Base-by-base conservation (phyloP, 345 rosid genomes). In the Sapria himalayana region DNA sequence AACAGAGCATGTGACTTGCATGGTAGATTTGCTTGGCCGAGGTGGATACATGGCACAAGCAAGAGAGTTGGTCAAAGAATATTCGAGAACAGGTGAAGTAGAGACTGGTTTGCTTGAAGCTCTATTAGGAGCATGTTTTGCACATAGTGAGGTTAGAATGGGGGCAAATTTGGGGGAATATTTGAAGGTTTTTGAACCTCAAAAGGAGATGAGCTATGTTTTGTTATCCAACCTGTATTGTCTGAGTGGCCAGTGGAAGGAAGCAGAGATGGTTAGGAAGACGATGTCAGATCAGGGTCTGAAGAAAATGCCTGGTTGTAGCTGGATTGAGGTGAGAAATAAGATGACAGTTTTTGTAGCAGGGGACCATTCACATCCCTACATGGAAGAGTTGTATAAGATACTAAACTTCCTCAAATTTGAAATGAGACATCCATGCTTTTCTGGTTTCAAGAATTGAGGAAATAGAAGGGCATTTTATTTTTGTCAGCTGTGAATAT, bases 21-120 rank as follows among this genome's bases (percentile, higher is more conserved):
- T 84, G 74, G 69, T 79, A 43, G 85, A 79, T 64, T 64, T 79
- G 74, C 74, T 84, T 4, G 81, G 92, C 20, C 78, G 84, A 39
- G 56, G 68, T 29, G 81, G 92, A 37, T 48, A 59, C 59, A 29
- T 73, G 49, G 53, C 47, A 38, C 76, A 79, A 54, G 81, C 85
- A 38, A 58, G 55, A 49, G 63, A 72, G 19, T 40, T 68, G 19
- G 73, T 60, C 18, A 43, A 39, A 31, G 50, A 58, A 13, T 59
- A 49, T 41, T n/a, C n/a, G n/a, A n/a, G n/a, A n/a, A n/a, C n/a
- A n/a, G 19, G 23, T 19, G 9, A 16, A 0, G 39, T 47, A 4
- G 33, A 43, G 42, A 42, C 19, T 20, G 56, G 52, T 51, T 57
- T 58, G 9, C 41, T 45, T 53, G 86, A 82, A 44, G 58, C 67